Conservation (phyloP, 2,329 filamentous ascomycete species). For the Ceratocystis cacaofunesta region DNA sequence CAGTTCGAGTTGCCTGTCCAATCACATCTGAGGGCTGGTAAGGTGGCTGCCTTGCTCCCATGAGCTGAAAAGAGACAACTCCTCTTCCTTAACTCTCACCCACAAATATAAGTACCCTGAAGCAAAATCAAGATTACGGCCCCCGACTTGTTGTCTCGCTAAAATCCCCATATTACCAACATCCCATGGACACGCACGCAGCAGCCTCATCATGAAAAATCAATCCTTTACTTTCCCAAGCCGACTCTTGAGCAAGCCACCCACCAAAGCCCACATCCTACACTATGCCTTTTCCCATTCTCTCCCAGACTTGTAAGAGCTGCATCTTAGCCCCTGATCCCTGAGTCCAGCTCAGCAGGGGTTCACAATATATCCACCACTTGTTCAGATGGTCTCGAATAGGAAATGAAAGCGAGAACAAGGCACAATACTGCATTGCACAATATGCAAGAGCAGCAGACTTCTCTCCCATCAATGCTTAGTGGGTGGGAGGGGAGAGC, state of each 20-base stretch:
- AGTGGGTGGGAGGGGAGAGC: not conserved
- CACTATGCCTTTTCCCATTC: not conserved
- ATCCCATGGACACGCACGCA: too few relatives aligned
- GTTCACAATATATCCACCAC: not conserved
- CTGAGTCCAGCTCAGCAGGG: slow-evolving; percentile 7
- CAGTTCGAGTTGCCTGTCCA: not conserved
- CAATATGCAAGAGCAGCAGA: not conserved
- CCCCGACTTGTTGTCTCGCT: not conserved
- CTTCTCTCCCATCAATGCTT: not conserved
- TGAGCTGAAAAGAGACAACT: slow-evolving; percentile 3
- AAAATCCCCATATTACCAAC: not conserved
- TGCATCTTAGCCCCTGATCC: not conserved
- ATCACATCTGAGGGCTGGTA: not conserved
- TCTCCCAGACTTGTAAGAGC: not conserved
- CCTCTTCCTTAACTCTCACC: not conserved
- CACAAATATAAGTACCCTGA: not conserved
- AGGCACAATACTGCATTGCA: not conserved
- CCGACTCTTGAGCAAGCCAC: not conserved
- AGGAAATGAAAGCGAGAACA: not conserved
- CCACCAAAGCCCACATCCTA: not conserved
- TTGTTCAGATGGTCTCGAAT: slow-evolving; percentile 4
- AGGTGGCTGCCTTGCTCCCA: not conserved
- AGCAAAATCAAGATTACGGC: not conserved
- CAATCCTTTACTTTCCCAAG: not conserved
- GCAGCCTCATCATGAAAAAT: not conserved